Conservation (phyloP, 2,329 filamentous ascomycete species). For the Drechslerella coelobrocha region DNA sequence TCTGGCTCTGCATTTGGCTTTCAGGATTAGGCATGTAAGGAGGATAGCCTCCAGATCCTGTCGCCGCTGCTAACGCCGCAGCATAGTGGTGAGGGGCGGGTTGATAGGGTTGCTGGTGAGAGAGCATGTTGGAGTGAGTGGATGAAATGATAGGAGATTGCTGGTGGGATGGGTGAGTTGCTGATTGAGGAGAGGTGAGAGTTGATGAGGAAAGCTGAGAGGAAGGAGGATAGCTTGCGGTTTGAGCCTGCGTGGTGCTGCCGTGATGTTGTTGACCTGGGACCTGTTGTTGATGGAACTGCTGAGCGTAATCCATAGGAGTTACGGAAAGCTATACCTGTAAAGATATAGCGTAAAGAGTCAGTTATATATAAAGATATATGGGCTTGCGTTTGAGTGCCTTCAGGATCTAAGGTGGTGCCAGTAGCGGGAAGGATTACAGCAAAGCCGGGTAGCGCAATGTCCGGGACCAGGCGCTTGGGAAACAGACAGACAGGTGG, state of each 20-base stretch:
- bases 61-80: constrained; percentile 46
- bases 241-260: constrained; percentile 42
- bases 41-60: constrained; percentile 43
- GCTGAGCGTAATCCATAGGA: constrained; percentile 52
- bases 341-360: constrained; percentile 44
- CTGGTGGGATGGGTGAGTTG: constrained; percentile 46
- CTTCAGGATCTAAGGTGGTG: constrained; percentile 46
- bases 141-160: constrained; percentile 43
- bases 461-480: constrained; percentile 30
- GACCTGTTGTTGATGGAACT: constrained; percentile 51
- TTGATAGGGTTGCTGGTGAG: constrained; percentile 44
- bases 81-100: constrained; percentile 50
- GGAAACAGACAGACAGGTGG: constrained; percentile 7
- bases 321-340: constrained; percentile 51
- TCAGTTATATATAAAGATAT: constrained; percentile 44
- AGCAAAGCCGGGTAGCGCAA: constrained; percentile 46
- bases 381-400: constrained; percentile 4
- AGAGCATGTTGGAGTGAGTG: constrained; percentile 46
- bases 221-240: constrained; percentile 35
- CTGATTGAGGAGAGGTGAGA: constrained; percentile 47
- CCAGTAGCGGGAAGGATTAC: constrained; percentile 30
- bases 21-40: constrained; percentile 42
- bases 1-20: constrained; percentile 46
- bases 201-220: constrained; percentile 41
- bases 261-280: constrained; percentile 48